Evolutionary conservation across 805 yeast genomes (phyloP).

Genomic region (Candida boidinii): DNA sequence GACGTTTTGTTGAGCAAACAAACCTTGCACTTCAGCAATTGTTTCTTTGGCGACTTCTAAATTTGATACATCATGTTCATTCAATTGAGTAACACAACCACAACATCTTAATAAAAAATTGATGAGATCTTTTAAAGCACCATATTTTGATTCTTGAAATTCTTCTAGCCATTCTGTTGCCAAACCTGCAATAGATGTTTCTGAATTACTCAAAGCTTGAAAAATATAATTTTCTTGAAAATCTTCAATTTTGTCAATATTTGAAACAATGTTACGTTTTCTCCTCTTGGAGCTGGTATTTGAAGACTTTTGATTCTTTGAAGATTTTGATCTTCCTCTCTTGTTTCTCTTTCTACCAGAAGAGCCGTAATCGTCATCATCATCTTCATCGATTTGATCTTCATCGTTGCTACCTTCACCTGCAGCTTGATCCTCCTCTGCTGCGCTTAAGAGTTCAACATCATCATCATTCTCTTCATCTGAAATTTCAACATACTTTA

Average conservation of each 20-base stretch:
- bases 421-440: conserved; percentile 11
- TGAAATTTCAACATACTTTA: conserved; percentile 1
- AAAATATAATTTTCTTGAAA: conserved; percentile 41
- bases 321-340: conserved; percentile 6
- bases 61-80: conserved; percentile 61
- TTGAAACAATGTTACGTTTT: conserved; percentile 10
- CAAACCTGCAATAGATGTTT: conserved; percentile 39
- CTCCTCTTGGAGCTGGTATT: conserved; percentile 7
- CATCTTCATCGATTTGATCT: conserved; percentile 7
- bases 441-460: conserved; percentile 6
- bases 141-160: conserved; percentile 33
- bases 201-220: conserved; percentile 40
- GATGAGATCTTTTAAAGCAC: conserved; percentile 52
- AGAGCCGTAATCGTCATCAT: conserved; percentile 17
- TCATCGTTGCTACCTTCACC: conserved; percentile 13
- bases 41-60: conserved; percentile 57
- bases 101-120: conserved; percentile 63
- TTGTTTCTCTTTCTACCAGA: conserved; percentile 16
- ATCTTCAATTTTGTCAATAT: conserved; percentile 30
- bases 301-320: conserved; percentile 7
- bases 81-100: conserved; percentile 62
- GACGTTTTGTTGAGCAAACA: conserved; percentile 48
- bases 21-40: conserved; percentile 58
- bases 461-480: conserved; percentile 1
- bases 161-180: conserved; percentile 52